These are phyloP conservation scores for Coemansia reversa DNA, from an alignment of 192 early-diverging fungal species.

Conservation along the genomic window DNA sequence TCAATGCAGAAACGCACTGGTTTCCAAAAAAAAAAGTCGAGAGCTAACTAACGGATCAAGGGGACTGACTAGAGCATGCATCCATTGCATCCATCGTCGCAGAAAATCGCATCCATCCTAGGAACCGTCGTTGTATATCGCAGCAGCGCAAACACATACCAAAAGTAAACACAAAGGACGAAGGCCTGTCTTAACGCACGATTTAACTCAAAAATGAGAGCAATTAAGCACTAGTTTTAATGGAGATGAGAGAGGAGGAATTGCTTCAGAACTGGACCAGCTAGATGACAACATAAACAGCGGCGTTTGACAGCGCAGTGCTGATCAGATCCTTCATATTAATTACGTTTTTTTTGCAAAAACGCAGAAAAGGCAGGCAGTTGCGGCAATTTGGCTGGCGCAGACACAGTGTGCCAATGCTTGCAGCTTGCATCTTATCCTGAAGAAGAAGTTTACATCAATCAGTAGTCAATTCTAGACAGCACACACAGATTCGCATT, in stretches of 20 bases:
- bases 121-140: not conserved
- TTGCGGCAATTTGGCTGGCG: not conserved
- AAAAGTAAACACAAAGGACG: conserved; percentile 8
- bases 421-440: not conserved
- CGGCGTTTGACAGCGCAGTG: not conserved
- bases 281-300: not conserved
- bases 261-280: not conserved
- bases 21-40: not conserved
- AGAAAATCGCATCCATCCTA: conserved; percentile 12
- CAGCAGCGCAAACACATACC: conserved; percentile 27
- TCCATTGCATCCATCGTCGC: conserved; percentile 11
- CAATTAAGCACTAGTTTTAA: conserved; percentile 38
- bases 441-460: not conserved
- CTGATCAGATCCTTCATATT: not conserved
- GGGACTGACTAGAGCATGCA: not conserved
- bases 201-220: conserved; percentile 50
- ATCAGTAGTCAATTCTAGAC: not conserved
- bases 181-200: conserved; percentile 45
- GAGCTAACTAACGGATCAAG: not conserved
- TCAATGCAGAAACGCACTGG: not conserved
- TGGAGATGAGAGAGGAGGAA: conserved; percentile 16
- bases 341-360: not conserved
- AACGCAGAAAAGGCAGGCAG: not conserved
- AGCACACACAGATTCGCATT: not conserved
- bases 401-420: not conserved